Conservation (phyloP, 768 basidiomycete genomes). For the Paxillus involutus region DNA sequence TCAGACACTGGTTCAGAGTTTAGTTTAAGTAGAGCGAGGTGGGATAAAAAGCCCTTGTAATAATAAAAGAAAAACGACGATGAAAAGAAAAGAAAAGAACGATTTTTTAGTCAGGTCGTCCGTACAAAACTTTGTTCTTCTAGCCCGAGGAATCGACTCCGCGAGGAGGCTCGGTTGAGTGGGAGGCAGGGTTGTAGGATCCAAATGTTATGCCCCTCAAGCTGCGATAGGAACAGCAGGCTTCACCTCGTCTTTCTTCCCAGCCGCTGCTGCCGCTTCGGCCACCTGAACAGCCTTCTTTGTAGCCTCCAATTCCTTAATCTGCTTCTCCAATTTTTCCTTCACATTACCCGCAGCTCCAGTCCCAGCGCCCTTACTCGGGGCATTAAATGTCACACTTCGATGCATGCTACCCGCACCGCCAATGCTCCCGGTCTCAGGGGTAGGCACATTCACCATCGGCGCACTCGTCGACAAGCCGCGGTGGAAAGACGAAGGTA, state of each 20-base stretch:
- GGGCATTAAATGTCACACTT: conserved; percentile 67
- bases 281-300: conserved; percentile 69
- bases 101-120: no score
- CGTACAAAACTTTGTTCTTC: no score
- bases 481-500: conserved; percentile 79
- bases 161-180: no score
- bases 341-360: conserved; percentile 36
- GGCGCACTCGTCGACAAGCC: conserved; percentile 63
- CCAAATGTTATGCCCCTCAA: conserved; percentile 7
- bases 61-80: no score
- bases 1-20: no score
- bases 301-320: conserved; percentile 68
- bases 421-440: conserved; percentile 67
- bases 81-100: no score
- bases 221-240: conserved; percentile 44
- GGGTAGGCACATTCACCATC: conserved; percentile 58
- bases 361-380: conserved; percentile 20
- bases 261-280: conserved; percentile 50
- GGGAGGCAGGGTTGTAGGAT: background rate
- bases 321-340: conserved; percentile 48
- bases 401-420: conserved; percentile 55
- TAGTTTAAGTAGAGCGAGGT: no score
- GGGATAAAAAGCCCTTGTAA: no score
- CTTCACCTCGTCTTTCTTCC: conserved; percentile 57
- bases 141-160: background rate